phyloP scores from a whole-genome alignment of 2,329 filamentous ascomycete genomes.

The Phialophora chinensis region DNA sequence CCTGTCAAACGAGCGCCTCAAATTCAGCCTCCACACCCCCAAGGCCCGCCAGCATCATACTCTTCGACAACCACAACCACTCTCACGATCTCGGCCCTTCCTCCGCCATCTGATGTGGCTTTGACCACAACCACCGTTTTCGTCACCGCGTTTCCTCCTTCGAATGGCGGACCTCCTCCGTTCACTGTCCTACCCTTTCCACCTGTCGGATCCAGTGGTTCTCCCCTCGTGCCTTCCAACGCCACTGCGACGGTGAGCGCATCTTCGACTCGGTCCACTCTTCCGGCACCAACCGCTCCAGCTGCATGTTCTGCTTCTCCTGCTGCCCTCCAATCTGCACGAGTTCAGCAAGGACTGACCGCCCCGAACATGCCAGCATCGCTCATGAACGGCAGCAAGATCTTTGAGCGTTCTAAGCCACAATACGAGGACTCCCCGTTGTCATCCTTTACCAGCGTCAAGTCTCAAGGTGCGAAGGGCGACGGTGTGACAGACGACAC shows the following conservation, averaged over 20 bases:
- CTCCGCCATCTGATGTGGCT: constrained; percentile 21
- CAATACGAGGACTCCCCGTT: constrained; percentile 75
- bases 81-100: constrained; percentile 17
- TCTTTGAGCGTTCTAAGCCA: constrained; percentile 86
- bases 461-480: constrained; percentile 80
- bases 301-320: constrained; percentile 31
- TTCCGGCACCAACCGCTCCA: constrained; percentile 4
- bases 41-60: constrained; percentile 23
- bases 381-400: constrained; percentile 67
- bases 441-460: constrained; percentile 81
- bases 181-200: constrained; percentile 2
- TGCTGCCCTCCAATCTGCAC: constrained; percentile 24
- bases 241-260: not conserved
- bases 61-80: constrained; percentile 33
- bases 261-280: constrained; percentile 1
- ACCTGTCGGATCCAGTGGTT: constrained; percentile 17
- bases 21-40: constrained; percentile 12
- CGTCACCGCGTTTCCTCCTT: constrained; percentile 10
- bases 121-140: constrained; percentile 25
- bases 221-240: constrained; percentile 2
- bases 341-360: constrained; percentile 28
- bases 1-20: constrained; percentile 27
- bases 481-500: constrained; percentile 90
- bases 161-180: constrained; percentile 10
- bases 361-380: constrained; percentile 33